Percentiles rank a stretch among this genome's conserved stretches.
Evolutionary conservation across 1,284 basidiomycete species (phyloP).

Genomic region (Ceratorhiza oryzae-sativae): DNA sequence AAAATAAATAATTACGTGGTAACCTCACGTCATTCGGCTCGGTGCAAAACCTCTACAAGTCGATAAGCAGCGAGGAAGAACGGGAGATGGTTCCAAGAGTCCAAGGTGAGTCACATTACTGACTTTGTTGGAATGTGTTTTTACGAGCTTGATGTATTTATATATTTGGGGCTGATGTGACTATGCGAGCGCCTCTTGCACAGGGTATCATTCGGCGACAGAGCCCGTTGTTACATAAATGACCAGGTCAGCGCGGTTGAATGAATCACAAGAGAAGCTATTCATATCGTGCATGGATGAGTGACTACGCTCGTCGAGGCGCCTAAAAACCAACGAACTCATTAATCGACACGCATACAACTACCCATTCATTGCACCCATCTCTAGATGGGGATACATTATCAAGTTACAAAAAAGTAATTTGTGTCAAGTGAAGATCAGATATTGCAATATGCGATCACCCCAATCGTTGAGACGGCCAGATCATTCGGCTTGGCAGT

Average conservation of each 20-base stretch:
- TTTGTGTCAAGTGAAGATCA: no score
- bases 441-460: no score
- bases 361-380: background rate
- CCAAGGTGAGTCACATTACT: conserved; percentile 23
- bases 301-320: background rate
- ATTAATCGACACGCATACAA: conserved; percentile 4
- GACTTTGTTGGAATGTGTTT: background rate
- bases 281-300: background rate
- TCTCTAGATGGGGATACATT: conserved; percentile 47
- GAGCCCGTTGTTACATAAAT: no score
- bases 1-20: conserved; percentile 35
- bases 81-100: conserved; percentile 38
- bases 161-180: conserved; percentile 10
- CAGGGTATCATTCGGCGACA: no score
- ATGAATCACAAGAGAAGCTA: no score
- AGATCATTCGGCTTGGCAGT: no score
- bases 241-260: no score
- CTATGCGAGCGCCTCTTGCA: conserved; percentile 36
- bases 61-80: conserved; percentile 42
- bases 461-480: no score
- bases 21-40: conserved; percentile 41
- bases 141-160: background rate
- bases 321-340: conserved; percentile 23
- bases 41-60: conserved; percentile 40
- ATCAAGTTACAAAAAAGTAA: conserved; percentile 48